These are phyloP conservation scores for Vitis rupestris DNA, from an alignment of 164 flowering plant genomes.

Conservation along the genomic window DNA sequence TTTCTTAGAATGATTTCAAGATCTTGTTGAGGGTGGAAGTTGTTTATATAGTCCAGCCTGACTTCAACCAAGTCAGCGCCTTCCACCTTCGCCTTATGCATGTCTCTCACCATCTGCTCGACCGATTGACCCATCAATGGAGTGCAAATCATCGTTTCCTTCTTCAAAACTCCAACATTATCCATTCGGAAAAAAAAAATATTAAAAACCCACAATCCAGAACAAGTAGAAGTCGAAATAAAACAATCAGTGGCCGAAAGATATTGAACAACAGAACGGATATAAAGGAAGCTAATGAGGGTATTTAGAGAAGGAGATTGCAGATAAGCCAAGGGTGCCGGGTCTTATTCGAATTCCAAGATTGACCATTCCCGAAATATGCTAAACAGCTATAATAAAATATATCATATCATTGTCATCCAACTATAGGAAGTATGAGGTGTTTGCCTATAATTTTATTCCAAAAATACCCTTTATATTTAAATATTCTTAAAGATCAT, in stretches of 20 bases:
- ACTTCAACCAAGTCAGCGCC: conserved; percentile 71
- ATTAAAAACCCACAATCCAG: not conserved
- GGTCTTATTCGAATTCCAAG: no score
- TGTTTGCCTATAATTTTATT: no score
- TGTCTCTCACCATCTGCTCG: conserved; percentile 40
- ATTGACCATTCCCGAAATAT: no score
- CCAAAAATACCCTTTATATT: no score
- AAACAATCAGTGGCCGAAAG: not conserved
- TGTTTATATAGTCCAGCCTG: conserved; percentile 40
- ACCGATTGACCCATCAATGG: conserved; percentile 47
- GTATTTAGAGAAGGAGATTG: no score
- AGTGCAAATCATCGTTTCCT: conserved; percentile 46
- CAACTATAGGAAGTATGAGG: no score
- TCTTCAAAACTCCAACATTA: conserved; percentile 13
- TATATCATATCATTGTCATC: no score
- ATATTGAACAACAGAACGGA: not conserved
- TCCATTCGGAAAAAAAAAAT: not conserved
- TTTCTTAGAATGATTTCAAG: conserved; percentile 35
- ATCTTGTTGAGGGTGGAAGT: conserved; percentile 37
- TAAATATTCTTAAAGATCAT: no score
- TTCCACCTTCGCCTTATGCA: conserved; percentile 43
- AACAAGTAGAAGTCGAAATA: not conserved
- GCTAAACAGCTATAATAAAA: no score
- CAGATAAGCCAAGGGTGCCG: no score
- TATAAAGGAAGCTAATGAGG: no score